Evolutionary conservation across 2,329 filamentous ascomycete species (phyloP).

Genomic region (Penicillium paneum): DNA sequence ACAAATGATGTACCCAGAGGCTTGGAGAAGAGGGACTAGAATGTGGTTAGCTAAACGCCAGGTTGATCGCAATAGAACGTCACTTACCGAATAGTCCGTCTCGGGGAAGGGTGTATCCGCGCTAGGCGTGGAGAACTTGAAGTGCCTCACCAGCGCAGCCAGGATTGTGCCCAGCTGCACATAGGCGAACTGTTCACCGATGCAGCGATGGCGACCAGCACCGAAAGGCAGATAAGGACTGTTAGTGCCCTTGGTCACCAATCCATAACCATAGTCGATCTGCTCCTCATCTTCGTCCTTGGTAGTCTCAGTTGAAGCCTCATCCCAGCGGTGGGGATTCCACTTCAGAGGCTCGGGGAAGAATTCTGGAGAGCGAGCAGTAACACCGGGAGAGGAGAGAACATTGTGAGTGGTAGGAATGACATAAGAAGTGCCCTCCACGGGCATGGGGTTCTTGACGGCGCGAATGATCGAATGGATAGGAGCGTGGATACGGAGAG

Average conservation of each 20-base stretch:
- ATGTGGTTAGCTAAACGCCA: slow-evolving; percentile 9
- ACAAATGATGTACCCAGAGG: slow-evolving; percentile 69
- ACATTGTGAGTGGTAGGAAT: slow-evolving; percentile 78
- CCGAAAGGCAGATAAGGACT: slow-evolving; percentile 94
- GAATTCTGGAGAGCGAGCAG: slow-evolving; percentile 65
- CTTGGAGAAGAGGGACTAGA: slow-evolving; percentile 64
- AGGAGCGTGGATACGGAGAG: slow-evolving; percentile 82
- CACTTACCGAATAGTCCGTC: slow-evolving; percentile 56
- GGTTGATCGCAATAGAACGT: neutral
- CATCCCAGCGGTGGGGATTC: slow-evolving; percentile 90
- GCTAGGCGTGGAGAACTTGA: slow-evolving; percentile 68
- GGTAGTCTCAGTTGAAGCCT: slow-evolving; percentile 46
- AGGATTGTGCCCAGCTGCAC: slow-evolving; percentile 84
- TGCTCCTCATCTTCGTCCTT: slow-evolving; percentile 64
- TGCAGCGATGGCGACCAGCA: slow-evolving; percentile 87
- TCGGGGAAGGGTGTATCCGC: slow-evolving; percentile 32
- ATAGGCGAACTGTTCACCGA: slow-evolving; percentile 95
- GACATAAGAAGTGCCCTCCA: slow-evolving; percentile 77
- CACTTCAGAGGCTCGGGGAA: slow-evolving; percentile 80
- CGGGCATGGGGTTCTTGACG: slow-evolving; percentile 81
- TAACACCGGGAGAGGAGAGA: slow-evolving; percentile 80
- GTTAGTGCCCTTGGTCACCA: slow-evolving; percentile 84
- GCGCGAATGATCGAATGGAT: slow-evolving; percentile 95
- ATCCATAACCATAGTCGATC: slow-evolving; percentile 89
- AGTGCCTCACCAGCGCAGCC: slow-evolving; percentile 69